These are phyloP conservation scores for Podaxis sp. DNA, from an alignment of 768 basidiomycete species.

Conservation along the genomic window DNA sequence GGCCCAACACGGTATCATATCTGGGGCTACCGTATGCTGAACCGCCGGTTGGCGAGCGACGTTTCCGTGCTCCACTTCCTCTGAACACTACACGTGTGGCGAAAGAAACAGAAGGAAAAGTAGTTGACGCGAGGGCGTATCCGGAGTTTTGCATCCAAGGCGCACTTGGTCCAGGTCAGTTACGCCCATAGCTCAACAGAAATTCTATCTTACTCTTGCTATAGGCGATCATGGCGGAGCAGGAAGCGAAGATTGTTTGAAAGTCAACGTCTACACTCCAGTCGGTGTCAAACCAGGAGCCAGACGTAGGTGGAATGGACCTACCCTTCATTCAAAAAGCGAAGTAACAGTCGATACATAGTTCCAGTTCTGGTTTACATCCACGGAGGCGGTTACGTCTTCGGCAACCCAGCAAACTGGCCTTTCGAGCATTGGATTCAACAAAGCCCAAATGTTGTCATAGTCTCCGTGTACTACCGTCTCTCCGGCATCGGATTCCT, in stretches of 20 bases:
- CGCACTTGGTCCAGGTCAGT: conserved; percentile 16
- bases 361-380: conserved; percentile 38
- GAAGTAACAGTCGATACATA: too few relatives aligned
- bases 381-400: conserved; percentile 51
- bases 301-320: conserved; percentile 33
- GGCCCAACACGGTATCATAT: conserved; percentile 50
- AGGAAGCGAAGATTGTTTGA: conserved; percentile 64
- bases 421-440: conserved; percentile 65
- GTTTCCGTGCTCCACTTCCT: conserved; percentile 50
- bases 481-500: conserved; percentile 64
- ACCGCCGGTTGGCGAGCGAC: conserved; percentile 46
- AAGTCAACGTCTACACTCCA: conserved; percentile 63
- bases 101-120: conserved; percentile 26
- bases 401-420: conserved; percentile 61
- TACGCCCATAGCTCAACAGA: not conserved
- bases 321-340: not conserved
- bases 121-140: conserved; percentile 49
- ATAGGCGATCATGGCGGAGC: conserved; percentile 55
- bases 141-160: conserved; percentile 61
- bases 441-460: conserved; percentile 56
- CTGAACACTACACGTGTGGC: conserved; percentile 44
- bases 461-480: conserved; percentile 66
- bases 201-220: not conserved
- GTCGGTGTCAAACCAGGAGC: conserved; percentile 38
- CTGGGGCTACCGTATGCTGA: conserved; percentile 59